Base-by-base conservation (phyloP, 306 rosid species). In the Fagus sylvatica region DNA sequence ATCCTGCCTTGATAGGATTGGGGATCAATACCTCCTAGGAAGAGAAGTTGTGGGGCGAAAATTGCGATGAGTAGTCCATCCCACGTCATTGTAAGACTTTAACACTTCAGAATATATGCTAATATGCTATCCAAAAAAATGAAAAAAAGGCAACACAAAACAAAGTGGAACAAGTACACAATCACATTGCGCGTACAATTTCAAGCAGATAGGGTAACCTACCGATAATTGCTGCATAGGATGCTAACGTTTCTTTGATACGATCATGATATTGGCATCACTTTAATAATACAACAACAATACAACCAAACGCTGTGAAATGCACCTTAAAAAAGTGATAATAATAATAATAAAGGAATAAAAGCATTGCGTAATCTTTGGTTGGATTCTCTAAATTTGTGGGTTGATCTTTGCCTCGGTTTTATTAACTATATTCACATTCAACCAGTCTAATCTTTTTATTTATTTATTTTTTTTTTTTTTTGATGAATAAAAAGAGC, bases 101-200 rank as follows among this genome's bases (percentile, higher is more conserved):
- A 46, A 68, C 30, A 16, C 46, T 33, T 53, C 4, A 30, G 80
- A 80, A 80, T 75, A 75, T 75, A 80, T 80, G 72, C 83, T 43
- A 15, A 15, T 9, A 46, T 46, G 43, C 60, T 56, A 8, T 15
- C 40, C 69, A 62, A 13, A 10, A 15, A 34, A 34, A 33, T 1
- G 42, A 37, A 53, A 33, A 43, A 10, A 5, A 3, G n/a, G 19
- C 42, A 15, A 46, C 37, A 13, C 39, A 32, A 8, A 60, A 34
- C 41, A 9, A 3, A 15, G 32, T 66, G n/a, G 22, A 56, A 41
- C 46, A 19, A 3, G 65, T 30, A 59, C 65, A 28, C 37, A 30
- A 59, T 28, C 65, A 30, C 37, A n/a, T 46, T 46, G 15, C 51
- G 51, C 9, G 51, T 46, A 46, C 51, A 9, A 46, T 46, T 46